Base-by-base conservation (phyloP, 768 basidiomycete species). In the Macrolepiota fuliginosa region DNA sequence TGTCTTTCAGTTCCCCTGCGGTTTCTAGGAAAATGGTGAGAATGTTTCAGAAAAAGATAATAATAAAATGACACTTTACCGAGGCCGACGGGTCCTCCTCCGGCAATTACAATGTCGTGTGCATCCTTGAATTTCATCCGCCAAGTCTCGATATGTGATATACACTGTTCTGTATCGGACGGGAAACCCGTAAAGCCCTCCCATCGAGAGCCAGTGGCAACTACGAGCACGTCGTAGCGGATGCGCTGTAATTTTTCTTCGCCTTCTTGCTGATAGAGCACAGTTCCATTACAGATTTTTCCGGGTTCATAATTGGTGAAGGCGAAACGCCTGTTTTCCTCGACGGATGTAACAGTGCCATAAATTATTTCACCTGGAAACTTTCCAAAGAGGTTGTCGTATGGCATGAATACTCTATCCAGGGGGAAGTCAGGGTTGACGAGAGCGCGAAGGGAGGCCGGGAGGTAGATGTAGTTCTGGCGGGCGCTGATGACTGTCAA, bases 141-240 rank as follows among this genome's bases (percentile, higher is more conserved):
- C 70, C 72, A 73, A 10, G 51, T 19, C 19, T 63, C 60, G 22
- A 71, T 60, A 39, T 67, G 66, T 19, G 53, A 55, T 50, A 64
- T 52, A 47, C 65, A 66, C 22, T 57, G 36, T 4, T 59, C 37
- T 36, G 63, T 57, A 10, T 59, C 67, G 13, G 67, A 61, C 1
- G 77, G 77, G 29, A 78, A 68, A 2, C 69, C 63, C 9, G 78
- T 53, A 1, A 74, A 68, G 0, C 80, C 83, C 17, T 67, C 70
- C 82, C 81, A 88, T 6, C 62, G 68, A 15, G 76, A 76, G 1
- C 86, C 87, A 0, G 85, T 77, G 0, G 83, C 81, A 45, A 88
- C 71, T n/a, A 86, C 77, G 54, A 88, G 78, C n/a, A 78, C 72
- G 19, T 80, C 77, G 64, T 83, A 88, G 2, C 7, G 46, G 3